Evolutionary conservation across 257 asterid genomes (phyloP), one percentile per base, ranked within the genome.

Genomic region (Paulownia fortunei): DNA sequence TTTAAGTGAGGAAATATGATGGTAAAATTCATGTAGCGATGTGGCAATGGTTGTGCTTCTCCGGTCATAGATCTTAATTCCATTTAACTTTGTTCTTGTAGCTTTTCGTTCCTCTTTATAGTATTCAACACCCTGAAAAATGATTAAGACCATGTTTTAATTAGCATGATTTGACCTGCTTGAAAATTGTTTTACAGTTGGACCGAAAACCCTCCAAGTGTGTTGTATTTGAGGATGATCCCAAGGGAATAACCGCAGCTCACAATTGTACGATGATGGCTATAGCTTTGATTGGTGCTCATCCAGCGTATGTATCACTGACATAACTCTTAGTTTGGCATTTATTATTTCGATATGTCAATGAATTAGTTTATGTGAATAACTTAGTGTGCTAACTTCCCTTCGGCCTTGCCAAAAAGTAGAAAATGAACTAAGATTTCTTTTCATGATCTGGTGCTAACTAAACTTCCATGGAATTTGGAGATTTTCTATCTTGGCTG

Each of bases 201-300:
- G 97, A 92, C 69, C 80, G 98, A 37, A 96, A 93, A 82, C 99
- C 99, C 37, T 90, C 99, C 56, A 96, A 93, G 82, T 96, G 99
- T 78, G 91, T 96, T 66, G 97, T 90, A 69, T 96, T 96, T 56
- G 98, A 90, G 87, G 99, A 96, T 47, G 98, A 96, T 72, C 97
- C 98, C 0, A 87, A 96, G 83, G 97, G 94, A 71, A 88, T 96
- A 80, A 87, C 98, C 4, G 99, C 99, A 16, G 98, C 99, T 56
- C 99, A 96, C 87, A 93, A 96, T 82, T 96, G 98, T 81, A 96
- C 98, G 1, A 96, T 96, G 99, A 93, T 93, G 98, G 98, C 97
- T 44, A 76, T 96, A 68, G 98, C 98, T 80, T 67, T 93, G 51
- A 96, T 96, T 61, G 98, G 99, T 34, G 90, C 97, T 84, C 97